Base-by-base conservation (phyloP, 2,329 filamentous ascomycete species). In the Torrubiellomyces zombiae region DNA sequence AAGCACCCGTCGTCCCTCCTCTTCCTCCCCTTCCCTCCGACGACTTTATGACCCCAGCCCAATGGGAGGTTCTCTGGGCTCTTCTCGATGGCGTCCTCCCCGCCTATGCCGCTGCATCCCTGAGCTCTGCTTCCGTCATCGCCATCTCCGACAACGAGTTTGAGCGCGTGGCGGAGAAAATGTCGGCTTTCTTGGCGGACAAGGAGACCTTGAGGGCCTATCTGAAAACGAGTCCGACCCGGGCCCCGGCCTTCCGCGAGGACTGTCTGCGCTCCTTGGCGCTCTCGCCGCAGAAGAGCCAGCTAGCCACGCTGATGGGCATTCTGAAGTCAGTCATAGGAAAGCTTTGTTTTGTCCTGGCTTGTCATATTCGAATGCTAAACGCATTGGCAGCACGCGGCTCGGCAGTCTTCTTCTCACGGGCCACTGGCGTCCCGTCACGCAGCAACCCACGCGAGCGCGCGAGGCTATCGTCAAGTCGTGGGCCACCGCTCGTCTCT, bases 331-430 rank as follows among this genome's bases (percentile, higher is more conserved):
- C 44, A 48, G 58, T 44, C 18, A 22, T 12, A 19, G n/a, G n/a
- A 24, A n/a, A 12, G 18, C 14, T 9, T 15, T 19, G 6, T 19
- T 21, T 20, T 14, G 5, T 15, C 16, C 4, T 14, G 9, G 10
- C 19, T 7, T 21, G 14, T 24, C 7, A 13, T n/a, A 8, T 8
- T 12, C 16, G 16, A 16, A 14, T 18, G 12, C 27, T 32, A 26
- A 31, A 22, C 9, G 20, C 15, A 5, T 15, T n/a, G 4, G 21
- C 16, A 78, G 71, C 31, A 72, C 70, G 13, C 62, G 67, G 17
- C 44, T 62, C 4, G 75, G 75, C 14, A 68, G 70, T 14, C 48
- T 77, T 11, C 44, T 77, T 5, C 53, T 80, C 23, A 82, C 77
- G 0, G 75, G 76, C n/a, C 66, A 71, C 42, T 57, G 63, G 34